Evolutionary conservation across 768 basidiomycete species (phyloP).

Genomic region (Epithele typhae): DNA sequence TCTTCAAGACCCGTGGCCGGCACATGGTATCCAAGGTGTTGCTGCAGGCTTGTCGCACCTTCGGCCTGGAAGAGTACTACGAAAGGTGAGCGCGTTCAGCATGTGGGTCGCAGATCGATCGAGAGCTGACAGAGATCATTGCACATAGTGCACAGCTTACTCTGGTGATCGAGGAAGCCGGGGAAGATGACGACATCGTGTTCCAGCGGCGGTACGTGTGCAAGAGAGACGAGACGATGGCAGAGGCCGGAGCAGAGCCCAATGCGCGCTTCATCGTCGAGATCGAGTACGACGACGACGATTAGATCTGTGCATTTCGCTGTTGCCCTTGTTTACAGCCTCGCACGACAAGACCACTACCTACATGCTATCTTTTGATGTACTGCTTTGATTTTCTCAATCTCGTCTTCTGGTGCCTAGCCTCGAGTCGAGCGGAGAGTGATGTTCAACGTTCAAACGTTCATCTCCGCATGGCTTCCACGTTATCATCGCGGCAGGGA

Average conservation of each 20-base stretch:
- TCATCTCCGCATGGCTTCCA: too few species aligned
- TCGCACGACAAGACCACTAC: background rate
- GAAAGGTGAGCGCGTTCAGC: slow-evolving; percentile 2
- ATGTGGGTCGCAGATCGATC: too few species aligned
- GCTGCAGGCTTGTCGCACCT: slow-evolving; percentile 36
- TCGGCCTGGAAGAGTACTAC: slow-evolving; percentile 27
- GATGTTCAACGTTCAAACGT: too few species aligned
- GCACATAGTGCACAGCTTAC: slow-evolving; percentile 9
- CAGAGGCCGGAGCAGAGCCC: slow-evolving; percentile 13
- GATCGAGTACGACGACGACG: slow-evolving; percentile 5
- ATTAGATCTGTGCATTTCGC: background rate
- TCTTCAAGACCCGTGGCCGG: slow-evolving; percentile 42
- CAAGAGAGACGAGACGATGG: slow-evolving; percentile 15
- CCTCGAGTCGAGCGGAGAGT: too few species aligned
- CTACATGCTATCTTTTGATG: background rate
- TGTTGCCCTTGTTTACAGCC: background rate
- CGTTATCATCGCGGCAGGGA: too few species aligned
- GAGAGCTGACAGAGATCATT: too few species aligned
- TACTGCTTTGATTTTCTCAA: background rate
- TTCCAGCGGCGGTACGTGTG: slow-evolving; percentile 11
- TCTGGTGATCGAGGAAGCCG: slow-evolving; percentile 9
- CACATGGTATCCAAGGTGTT: slow-evolving; percentile 40
- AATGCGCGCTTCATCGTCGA: slow-evolving; percentile 13
- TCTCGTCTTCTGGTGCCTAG: background rate
- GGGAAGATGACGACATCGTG: slow-evolving; percentile 11